These are phyloP conservation scores for Pelargonium australe DNA, from an alignment of 441 rosid species.

Conservation along the genomic window DNA sequence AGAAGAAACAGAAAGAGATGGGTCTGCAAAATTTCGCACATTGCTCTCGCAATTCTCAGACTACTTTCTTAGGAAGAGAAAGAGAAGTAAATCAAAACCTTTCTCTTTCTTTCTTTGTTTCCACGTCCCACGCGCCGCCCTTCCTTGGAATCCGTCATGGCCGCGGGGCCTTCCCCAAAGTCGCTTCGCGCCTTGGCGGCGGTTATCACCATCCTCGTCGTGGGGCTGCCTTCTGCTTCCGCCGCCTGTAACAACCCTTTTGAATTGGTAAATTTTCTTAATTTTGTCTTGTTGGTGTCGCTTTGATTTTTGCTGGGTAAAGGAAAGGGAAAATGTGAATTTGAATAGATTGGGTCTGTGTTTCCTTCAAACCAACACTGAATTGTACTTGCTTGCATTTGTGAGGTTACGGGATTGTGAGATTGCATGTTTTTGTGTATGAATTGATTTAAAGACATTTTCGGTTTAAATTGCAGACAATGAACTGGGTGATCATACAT, in stretches of 20 bases:
- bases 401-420: too few species aligned
- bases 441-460: too few species aligned
- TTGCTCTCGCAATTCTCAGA: not conserved
- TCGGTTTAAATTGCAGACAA: too few species aligned
- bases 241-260: slow-evolving; percentile 5
- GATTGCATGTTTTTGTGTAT: too few species aligned
- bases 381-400: too few species aligned
- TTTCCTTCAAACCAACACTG: too few species aligned
- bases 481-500: too few species aligned
- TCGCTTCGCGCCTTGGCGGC: not conserved
- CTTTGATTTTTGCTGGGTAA: not conserved
- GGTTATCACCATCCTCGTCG: not conserved
- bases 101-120: not conserved
- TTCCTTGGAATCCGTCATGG: not conserved
- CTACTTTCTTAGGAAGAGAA: too few species aligned
- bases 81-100: too few species aligned
- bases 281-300: not conserved
- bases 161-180: not conserved
- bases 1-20: not conserved
- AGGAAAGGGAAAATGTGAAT: too few species aligned
- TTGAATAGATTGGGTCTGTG: too few species aligned
- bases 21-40: not conserved
- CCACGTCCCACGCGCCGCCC: not conserved
- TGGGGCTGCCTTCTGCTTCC: not conserved
- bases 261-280: not conserved